Conservation (phyloP, 2,329 filamentous ascomycete species). For the Ophiostoma triangulosporum region DNA sequence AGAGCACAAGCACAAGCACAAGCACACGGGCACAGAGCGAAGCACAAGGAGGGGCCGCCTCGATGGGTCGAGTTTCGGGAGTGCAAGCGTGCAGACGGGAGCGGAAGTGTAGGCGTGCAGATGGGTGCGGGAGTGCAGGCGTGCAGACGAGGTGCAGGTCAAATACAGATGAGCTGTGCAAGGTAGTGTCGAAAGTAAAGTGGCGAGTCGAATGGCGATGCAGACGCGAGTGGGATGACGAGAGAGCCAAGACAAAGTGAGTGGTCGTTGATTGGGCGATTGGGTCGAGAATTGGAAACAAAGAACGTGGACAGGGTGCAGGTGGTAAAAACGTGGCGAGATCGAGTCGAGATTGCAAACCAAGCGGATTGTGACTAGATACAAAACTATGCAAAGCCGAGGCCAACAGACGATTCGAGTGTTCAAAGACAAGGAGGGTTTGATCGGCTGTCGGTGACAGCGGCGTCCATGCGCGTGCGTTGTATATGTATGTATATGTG, state of each 20-base stretch:
- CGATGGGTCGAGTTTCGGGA: constrained; percentile 7
- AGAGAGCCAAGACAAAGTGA: neutral
- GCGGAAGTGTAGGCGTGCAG: neutral
- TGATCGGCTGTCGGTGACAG: neutral
- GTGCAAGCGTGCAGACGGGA: neutral
- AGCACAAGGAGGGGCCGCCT: constrained; percentile 5
- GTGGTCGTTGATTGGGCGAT: neutral
- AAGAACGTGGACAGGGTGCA: neutral
- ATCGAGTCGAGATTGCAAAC: neutral
- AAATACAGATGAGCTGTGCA: neutral
- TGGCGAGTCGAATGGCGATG: neutral
- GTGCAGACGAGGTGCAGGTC: neutral
- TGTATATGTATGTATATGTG: neutral
- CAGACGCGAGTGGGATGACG: too few relatives aligned
- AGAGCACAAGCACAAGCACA: neutral
- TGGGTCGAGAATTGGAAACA: neutral
- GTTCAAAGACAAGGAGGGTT: neutral
- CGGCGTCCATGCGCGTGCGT: neutral
- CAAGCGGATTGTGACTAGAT: too few relatives aligned
- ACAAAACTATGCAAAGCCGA: too few relatives aligned
- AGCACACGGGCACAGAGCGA: neutral
- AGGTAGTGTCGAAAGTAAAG: neutral
- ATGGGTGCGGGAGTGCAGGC: neutral
- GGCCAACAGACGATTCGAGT: neutral
- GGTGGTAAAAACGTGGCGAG: constrained; percentile 1